Conservation (phyloP, 2,329 filamentous ascomycete species). For the Amylocarpus encephaloides region DNA sequence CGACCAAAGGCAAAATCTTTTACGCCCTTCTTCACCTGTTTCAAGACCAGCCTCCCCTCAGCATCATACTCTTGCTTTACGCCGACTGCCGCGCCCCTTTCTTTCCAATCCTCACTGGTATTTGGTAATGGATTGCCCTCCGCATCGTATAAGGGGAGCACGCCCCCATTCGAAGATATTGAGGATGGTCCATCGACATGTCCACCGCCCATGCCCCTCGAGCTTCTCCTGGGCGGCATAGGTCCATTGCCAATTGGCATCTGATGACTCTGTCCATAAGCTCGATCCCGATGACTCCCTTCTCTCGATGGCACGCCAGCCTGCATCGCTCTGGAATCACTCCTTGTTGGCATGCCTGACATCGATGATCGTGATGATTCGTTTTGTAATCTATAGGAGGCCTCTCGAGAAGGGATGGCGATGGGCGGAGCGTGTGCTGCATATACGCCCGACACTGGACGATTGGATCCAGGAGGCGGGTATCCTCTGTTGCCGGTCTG, state of each 20-base stretch:
- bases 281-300: constrained; percentile 60
- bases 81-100: constrained; percentile 82
- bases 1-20: constrained; percentile 93
- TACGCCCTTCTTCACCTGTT: constrained; percentile 91
- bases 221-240: constrained; percentile 69
- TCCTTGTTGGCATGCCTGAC: constrained; percentile 47
- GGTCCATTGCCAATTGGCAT: constrained; percentile 49
- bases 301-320: constrained; percentile 60
- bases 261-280: constrained; percentile 56
- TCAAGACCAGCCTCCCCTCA: constrained; percentile 72
- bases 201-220: constrained; percentile 60
- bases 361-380: constrained; percentile 54
- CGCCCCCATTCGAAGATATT: constrained; percentile 26
- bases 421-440: constrained; percentile 35
- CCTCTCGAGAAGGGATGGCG: constrained; percentile 33
- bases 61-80: constrained; percentile 78
- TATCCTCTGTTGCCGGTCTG: constrained; percentile 34
- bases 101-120: constrained; percentile 91
- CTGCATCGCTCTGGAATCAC: constrained; percentile 58
- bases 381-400: constrained; percentile 48
- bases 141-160: constrained; percentile 42
- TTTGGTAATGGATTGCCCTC: constrained; percentile 49
- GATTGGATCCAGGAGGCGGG: constrained; percentile 31
- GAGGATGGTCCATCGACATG: constrained; percentile 34
- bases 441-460: constrained; percentile 43